Evolutionary conservation across 2,329 filamentous ascomycete genomes (phyloP), one percentile per base, ranked within the genome.

Genomic region (Botrytis cinerea): DNA sequence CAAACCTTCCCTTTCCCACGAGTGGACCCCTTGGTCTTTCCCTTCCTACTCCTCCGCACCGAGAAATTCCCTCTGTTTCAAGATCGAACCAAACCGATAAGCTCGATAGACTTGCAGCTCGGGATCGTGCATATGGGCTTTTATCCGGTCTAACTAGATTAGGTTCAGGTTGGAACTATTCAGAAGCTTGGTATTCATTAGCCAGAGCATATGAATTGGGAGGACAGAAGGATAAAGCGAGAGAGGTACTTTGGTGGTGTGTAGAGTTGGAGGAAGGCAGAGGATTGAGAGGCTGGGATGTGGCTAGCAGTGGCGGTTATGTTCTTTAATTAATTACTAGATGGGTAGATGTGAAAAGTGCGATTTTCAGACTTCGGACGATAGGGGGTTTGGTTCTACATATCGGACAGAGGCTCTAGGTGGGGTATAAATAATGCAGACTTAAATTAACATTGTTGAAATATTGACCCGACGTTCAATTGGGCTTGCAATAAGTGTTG

Each of bases 181-280:
- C 93, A 0, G 96, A 98, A 81, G 96, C 95, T 8, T 99, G 96
- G 96, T 95, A 94, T 80, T 89, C 92, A 7, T 87, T 99, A 48
- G 93, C 94, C 0, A 87, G 94, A 75, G 94, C 93, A 16, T 93
- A 98, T 80, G 96, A 99, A 82, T 90, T 94, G 80, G 93, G 93
- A 73, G 93, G 92, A 0, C 93, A 97, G 84, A 83, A 89, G 2
- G 93, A 96, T 54, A 97, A 95, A 84, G 92, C 96, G 22, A 97
- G 95, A 84, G 92, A 96, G 78, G 94, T 95, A 63, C 86, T 98
- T 10, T 98, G 96, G 96, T 98, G 95, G 94, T 97, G 95, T 78
- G 93, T 99, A 20, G 94, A 98, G 83, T 86, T 99, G 45, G 96
- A 98, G 81, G 95, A 99, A 81, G 90, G 89, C 12, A 90, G 89